Evolutionary conservation across 768 basidiomycete species (phyloP), one percentile per base, ranked within the genome.

Genomic region (Leucogyrophana mollusca): DNA sequence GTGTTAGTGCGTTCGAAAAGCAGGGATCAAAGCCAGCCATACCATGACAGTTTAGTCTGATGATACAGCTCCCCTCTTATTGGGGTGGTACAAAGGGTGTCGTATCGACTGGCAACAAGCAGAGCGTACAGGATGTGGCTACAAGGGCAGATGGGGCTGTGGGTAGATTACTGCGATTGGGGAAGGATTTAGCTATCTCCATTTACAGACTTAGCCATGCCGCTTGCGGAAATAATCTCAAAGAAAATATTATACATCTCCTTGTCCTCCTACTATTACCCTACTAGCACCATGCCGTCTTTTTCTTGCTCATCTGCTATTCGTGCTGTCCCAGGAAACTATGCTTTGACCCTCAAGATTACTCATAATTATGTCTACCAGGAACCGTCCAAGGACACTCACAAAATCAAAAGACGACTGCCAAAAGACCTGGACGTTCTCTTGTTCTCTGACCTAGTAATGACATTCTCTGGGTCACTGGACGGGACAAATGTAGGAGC

Each of bases 391-490:
- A 59, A 66, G 9, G 38, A 43, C 0, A 45, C 64, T 13, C 51
- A 58, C 52, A 57, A 34, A 46, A 48, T 72, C 40, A 74, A 65
- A 39, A 60, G 57, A 40, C 73, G 54, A 56, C 30, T 65, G 0
- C 66, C 69, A 16, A 61, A 56, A 33, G 57, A 65, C 34, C 56
- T 83, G 22, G 79, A 83, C 57, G 69, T 85, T 18, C 56, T 77
- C 30, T 66, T 77, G 38, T 60, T 72, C 30, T 74, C 80, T 6
- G 71, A 74, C 57, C 53, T 88, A 33, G 53, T 69, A 23, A 56
- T 90, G 47, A 67, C 77, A 10, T 56, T 89, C 51, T 71, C 77
- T 47, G 87, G 84, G 33, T 65, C 66, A 24, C 52, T 79, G 23
- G 73, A 87, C 55, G 69, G 73, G 45, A 61, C 52, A 40, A 52